These are phyloP conservation scores for Aristolochia fimbriata DNA, from an alignment of 164 flowering plant species.

Conservation along the genomic window DNA sequence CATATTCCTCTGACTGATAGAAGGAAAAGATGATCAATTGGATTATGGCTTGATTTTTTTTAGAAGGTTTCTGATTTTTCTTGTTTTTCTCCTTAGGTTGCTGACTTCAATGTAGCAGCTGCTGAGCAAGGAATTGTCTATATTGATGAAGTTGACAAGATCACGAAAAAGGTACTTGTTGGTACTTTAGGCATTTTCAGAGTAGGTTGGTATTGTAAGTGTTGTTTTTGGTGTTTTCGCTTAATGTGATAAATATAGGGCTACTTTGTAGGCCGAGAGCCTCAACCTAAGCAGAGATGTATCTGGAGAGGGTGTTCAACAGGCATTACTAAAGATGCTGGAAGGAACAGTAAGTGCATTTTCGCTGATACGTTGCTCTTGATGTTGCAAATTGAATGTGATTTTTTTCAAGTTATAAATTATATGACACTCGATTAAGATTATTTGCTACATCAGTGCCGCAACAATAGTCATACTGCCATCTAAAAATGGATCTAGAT, in stretches of 20 bases:
- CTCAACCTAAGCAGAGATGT: conserved; percentile 89
- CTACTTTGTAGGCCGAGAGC: conserved; percentile 71
- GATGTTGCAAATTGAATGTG: no score
- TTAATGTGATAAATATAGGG: background rate
- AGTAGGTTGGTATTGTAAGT: background rate
- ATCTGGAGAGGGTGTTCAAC: conserved; percentile 97
- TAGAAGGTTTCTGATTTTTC: background rate
- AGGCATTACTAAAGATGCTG: conserved; percentile 90
- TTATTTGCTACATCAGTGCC: no score
- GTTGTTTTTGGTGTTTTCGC: background rate
- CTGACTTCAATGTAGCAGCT: conserved; percentile 87
- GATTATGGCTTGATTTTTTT: background rate
- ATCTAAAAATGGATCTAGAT: no score
- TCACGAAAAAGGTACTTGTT: conserved; percentile 70
- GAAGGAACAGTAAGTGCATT: conserved; percentile 85
- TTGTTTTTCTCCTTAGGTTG: conserved; percentile 35
- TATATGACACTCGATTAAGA: no score
- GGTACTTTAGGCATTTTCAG: background rate
- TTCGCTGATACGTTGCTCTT: no score
- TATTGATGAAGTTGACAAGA: conserved; percentile 98
- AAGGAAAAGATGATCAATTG: no score
- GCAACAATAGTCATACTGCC: no score
- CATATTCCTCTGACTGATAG: background rate
- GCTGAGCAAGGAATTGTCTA: conserved; percentile 98
- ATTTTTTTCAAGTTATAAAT: no score